Percentiles rank a stretch among this genome's conserved stretches.
These are phyloP conservation scores for Talaromyces pinophilus DNA, from an alignment of 2,329 filamentous ascomycete genomes.

Conservation along the genomic window DNA sequence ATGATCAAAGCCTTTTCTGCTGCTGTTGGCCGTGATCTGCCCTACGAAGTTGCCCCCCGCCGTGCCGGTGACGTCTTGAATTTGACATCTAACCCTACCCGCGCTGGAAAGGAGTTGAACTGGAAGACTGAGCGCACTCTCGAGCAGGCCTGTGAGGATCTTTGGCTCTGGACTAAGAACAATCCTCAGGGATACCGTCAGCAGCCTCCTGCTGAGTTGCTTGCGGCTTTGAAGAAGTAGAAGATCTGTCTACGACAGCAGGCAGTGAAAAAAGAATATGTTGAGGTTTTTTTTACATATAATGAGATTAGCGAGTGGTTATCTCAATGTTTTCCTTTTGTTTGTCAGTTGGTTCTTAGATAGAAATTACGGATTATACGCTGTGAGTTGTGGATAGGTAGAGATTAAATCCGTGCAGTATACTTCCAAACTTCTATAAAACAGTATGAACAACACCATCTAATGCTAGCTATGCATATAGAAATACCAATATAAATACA, in stretches of 20 bases:
- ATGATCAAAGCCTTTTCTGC: slow-evolving; percentile 93
- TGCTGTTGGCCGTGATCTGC: slow-evolving; percentile 80
- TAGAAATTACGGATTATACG: not conserved
- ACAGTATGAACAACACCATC: not conserved
- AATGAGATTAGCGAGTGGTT: slow-evolving; percentile 8
- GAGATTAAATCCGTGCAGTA: not conserved
- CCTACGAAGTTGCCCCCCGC: slow-evolving; percentile 81
- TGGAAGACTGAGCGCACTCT: slow-evolving; percentile 92
- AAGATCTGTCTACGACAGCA: not conserved
- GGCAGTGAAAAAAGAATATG: not conserved
- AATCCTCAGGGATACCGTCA: slow-evolving; percentile 95
- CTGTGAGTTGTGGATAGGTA: not conserved
- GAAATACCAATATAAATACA: not conserved
- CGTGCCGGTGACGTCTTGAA: slow-evolving; percentile 89
- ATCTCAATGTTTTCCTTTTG: slow-evolving; percentile 8
- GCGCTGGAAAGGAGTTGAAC: slow-evolving; percentile 82
- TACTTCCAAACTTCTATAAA: not conserved
- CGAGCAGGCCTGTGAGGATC: slow-evolving; percentile 88
- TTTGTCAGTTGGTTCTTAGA: not conserved
- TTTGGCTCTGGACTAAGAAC: slow-evolving; percentile 97
- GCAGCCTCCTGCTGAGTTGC: slow-evolving; percentile 78
- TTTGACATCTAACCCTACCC: slow-evolving; percentile 84
- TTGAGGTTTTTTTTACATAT: not conserved
- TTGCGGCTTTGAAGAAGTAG: slow-evolving; percentile 55
- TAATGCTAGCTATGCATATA: slow-evolving; percentile 3